Evolutionary conservation across 1,139 yeast species (phyloP).

Genomic region (Suhomyces bolitotheri): DNA sequence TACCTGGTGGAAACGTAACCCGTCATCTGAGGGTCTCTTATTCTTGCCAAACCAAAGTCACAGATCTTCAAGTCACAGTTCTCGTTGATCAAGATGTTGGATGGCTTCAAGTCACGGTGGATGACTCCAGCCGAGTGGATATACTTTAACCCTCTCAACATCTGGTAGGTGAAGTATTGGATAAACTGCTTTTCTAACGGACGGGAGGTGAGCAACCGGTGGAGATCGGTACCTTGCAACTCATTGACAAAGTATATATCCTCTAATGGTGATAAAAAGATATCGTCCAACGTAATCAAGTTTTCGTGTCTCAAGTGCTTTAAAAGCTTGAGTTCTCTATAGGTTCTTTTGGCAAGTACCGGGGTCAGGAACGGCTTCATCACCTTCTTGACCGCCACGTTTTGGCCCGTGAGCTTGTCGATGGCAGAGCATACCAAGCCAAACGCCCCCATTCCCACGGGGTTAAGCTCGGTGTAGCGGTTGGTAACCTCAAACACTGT

Average conservation of each 20-base stretch:
- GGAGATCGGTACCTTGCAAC: conserved; percentile 93
- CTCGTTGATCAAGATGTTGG: conserved; percentile 30
- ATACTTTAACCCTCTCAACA: conserved; percentile 31
- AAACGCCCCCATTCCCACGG: conserved; percentile 99
- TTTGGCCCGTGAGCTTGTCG: conserved; percentile 86
- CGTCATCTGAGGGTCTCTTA: conserved; percentile 98
- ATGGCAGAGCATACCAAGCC: conserved; percentile 97
- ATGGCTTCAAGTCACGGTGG: conserved; percentile 31
- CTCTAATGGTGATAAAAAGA: conserved; percentile 90
- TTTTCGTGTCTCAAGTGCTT: conserved; percentile 95
- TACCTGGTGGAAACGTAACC: conserved; percentile 97
- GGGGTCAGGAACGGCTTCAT: conserved; percentile 97
- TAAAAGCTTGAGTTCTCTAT: conserved; percentile 88
- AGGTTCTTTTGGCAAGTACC: conserved; percentile 92
- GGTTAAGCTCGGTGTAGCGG: conserved; percentile 87
- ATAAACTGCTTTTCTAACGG: conserved; percentile 96
- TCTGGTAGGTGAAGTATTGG: conserved; percentile 73
- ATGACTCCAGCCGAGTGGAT: conserved; percentile 34
- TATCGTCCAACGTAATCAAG: conserved; percentile 88
- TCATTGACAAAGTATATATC: conserved; percentile 97
- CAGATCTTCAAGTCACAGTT: conserved; percentile 33
- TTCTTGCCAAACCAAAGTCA: conserved; percentile 71
- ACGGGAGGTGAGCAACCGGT: conserved; percentile 83
- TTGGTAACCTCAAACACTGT: conserved; percentile 93
- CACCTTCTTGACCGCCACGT: conserved; percentile 95